Conservation (phyloP, 2,329 filamentous ascomycete genomes). For the Mariannaea elegans region DNA sequence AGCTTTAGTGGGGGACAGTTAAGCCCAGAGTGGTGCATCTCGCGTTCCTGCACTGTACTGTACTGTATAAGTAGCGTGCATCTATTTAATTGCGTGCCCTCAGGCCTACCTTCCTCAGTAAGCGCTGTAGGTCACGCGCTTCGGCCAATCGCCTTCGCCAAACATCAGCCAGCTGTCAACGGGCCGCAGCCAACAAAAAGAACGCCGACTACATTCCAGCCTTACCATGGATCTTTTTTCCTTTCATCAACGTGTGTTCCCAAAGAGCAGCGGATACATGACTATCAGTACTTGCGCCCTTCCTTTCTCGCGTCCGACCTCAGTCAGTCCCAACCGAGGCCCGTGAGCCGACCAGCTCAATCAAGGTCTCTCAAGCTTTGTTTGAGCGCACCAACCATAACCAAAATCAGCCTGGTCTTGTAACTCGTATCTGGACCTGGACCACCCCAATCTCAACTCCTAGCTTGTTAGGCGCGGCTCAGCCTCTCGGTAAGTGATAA, state of each 20-base stretch:
- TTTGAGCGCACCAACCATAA: too few species aligned
- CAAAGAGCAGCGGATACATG: slow-evolving; percentile 6
- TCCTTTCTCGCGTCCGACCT: slow-evolving; percentile 10
- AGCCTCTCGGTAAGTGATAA: slow-evolving; percentile 26
- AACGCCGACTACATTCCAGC: slow-evolving; percentile 19
- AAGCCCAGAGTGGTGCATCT: too few species aligned
- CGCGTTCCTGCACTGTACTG: background rate
- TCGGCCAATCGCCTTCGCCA: slow-evolving; percentile 31
- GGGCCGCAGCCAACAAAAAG: slow-evolving; percentile 13
- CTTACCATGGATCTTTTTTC: slow-evolving; percentile 29
- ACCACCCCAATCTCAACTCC: background rate
- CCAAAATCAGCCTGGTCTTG: too few species aligned
- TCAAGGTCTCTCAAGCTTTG: too few species aligned
- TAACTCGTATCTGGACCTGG: background rate
- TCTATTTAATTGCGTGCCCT: background rate
- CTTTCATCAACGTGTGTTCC: slow-evolving; percentile 9
- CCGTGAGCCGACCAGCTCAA: background rate
- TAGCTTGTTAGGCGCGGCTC: background rate
- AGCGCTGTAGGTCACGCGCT: slow-evolving; percentile 14
- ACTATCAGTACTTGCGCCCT: background rate
- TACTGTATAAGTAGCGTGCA: background rate
- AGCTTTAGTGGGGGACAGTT: too few species aligned
- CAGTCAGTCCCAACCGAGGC: background rate
- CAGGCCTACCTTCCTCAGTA: slow-evolving; percentile 2
- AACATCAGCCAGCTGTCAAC: slow-evolving; percentile 18